A percentile compares a stretch with the other conserved stretches of the same genome.
Evolutionary conservation across 352 stramenopile genomes (phyloP).

Genomic region (Pythium diclinum): DNA sequence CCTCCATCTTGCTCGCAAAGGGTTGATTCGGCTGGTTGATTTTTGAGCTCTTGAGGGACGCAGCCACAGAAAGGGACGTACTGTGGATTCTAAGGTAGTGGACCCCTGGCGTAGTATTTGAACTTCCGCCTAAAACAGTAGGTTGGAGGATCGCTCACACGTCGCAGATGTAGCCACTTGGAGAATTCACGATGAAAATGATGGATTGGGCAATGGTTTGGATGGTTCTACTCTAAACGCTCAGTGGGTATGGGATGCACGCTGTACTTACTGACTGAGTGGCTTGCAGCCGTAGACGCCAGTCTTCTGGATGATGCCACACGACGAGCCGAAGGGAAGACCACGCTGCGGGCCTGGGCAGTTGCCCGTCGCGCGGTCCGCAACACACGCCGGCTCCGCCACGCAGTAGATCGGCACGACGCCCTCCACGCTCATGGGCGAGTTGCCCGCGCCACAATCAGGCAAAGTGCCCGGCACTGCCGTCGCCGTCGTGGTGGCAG

Average conservation of each 20-base stretch:
- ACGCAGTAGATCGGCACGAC: conserved; percentile 37
- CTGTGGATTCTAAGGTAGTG: conserved; percentile 1
- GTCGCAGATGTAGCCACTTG: background rate
- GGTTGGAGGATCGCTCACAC: background rate
- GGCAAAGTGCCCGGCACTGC: too few relatives aligned
- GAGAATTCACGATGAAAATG: background rate
- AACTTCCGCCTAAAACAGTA: background rate
- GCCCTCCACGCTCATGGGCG: conserved; percentile 29
- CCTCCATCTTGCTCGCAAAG: conserved; percentile 38
- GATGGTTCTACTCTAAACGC: background rate
- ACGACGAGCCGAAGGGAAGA: conserved; percentile 42
- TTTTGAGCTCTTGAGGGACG: background rate
- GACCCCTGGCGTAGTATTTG: background rate
- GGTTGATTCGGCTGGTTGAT: background rate
- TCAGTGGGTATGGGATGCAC: background rate
- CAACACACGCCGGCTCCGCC: conserved; percentile 31
- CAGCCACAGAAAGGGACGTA: background rate
- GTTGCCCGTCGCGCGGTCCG: conserved; percentile 30
- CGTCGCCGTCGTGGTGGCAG: too few relatives aligned
- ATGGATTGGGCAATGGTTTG: background rate
- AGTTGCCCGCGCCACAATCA: background rate
- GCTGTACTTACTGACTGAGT: background rate
- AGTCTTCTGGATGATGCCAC: conserved; percentile 32
- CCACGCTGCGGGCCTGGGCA: conserved; percentile 37
- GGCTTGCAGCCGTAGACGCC: conserved; percentile 47